phyloP scores from a whole-genome alignment of 495 filamentous ascomycete genomes.

The Jackrogersella minutella region DNA sequence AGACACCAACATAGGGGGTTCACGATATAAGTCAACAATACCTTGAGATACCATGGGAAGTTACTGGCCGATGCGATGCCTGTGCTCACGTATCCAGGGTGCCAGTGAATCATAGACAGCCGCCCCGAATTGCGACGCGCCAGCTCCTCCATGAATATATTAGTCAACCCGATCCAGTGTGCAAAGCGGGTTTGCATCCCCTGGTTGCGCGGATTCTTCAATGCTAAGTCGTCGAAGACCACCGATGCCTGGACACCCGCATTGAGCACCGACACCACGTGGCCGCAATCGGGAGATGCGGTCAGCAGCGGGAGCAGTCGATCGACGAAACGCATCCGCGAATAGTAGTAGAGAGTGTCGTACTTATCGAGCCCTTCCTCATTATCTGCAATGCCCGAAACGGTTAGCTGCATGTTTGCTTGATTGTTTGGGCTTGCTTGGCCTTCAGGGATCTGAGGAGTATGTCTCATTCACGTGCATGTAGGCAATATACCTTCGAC shows the following conservation, averaged over 20 bases:
- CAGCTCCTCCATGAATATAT: constrained; percentile 37
- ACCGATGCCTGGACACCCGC: constrained; percentile 25
- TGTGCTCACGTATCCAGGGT: constrained; percentile 33
- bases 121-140: constrained; percentile 23
- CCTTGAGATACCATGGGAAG: constrained; percentile 17
- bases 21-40: constrained; percentile 1
- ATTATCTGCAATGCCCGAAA: constrained; percentile 23
- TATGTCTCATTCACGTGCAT: too few species aligned
- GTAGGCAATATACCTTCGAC: constrained; percentile 4
- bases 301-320: constrained; percentile 33
- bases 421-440: background rate
- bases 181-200: background rate
- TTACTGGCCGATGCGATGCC: constrained; percentile 5
- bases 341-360: constrained; percentile 40
- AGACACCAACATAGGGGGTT: background rate
- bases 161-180: constrained; percentile 36
- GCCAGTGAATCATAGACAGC: constrained; percentile 24
- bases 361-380: constrained; percentile 37
- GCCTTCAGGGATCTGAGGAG: background rate
- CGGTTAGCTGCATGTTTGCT: constrained; percentile 1
- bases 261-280: constrained; percentile 37
- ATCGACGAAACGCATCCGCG: constrained; percentile 34
- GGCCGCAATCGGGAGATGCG: constrained; percentile 6
- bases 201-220: constrained; percentile 21
- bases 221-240: constrained; percentile 28